Percentiles rank a stretch among this genome's conserved stretches.
Evolutionary conservation across 257 asterid genomes (phyloP).

Genomic region (Petunia secreta): DNA sequence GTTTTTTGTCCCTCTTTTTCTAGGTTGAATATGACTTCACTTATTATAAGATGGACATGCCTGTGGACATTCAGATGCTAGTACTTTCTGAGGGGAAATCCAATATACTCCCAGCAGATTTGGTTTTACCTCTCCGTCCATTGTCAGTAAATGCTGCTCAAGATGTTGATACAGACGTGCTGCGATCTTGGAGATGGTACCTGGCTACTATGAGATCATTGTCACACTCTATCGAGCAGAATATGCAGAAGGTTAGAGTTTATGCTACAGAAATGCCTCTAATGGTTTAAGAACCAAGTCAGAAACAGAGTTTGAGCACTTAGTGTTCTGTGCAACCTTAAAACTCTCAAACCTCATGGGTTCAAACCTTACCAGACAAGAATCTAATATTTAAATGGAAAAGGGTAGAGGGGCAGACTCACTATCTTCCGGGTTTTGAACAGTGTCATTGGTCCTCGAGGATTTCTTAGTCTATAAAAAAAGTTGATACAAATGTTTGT

Average conservation of each 20-base stretch:
- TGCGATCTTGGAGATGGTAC: slow-evolving; percentile 90
- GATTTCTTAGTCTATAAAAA: too few species aligned
- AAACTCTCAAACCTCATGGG: not conserved
- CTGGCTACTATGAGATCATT: slow-evolving; percentile 75
- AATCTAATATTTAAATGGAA: not conserved
- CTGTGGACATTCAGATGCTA: slow-evolving; percentile 70
- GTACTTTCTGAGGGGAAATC: slow-evolving; percentile 90
- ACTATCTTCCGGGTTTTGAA: not conserved
- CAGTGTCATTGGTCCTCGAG: too few species aligned
- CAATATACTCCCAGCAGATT: slow-evolving; percentile 81
- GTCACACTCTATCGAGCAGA: slow-evolving; percentile 69
- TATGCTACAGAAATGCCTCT: not conserved
- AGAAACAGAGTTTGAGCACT: not conserved
- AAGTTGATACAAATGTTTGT: not conserved
- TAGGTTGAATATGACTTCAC: slow-evolving; percentile 92
- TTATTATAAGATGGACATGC: slow-evolving; percentile 88
- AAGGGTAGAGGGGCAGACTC: too few species aligned
- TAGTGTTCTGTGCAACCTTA: not conserved
- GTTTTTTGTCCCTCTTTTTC: not conserved
- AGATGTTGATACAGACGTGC: slow-evolving; percentile 45
- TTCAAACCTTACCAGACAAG: too few species aligned
- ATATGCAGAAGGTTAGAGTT: slow-evolving; percentile 69
- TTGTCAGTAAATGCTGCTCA: slow-evolving; percentile 45
- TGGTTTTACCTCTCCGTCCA: slow-evolving; percentile 78
- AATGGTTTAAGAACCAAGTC: not conserved